Evolutionary conservation across 2,329 filamentous ascomycete species (phyloP), one percentile per base, ranked within the genome.

Genomic region (Xylariaceae sp.): DNA sequence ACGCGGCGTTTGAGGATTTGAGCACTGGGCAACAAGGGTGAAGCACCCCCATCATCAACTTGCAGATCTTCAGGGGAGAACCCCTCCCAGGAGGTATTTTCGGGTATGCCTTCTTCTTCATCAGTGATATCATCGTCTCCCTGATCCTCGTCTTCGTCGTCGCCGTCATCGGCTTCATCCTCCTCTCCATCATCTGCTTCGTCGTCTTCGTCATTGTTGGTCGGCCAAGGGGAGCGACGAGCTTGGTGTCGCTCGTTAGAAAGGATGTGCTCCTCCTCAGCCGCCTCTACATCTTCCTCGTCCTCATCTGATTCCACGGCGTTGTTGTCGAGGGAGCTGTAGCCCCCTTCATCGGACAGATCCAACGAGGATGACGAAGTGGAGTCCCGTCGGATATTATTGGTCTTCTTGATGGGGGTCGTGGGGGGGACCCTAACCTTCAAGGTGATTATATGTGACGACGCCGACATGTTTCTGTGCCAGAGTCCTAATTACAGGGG

Each of bases 261-360:
- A 50, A 88, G 74, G 54, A 91, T 89, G 59, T 85, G 81, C 67
- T 83, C 78, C 73, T 90, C 88, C 78, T 94, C 89, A 74, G 83
- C 78, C 75, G 84, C 81, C 63, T 87, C 80, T 48, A 92, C 82
- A 75, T 88, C 82, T 57, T 87, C 82, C 67, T 92, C 86, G 66
- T 92, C 88, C 56, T 89, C 80, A 47, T 80, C 88, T 11, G 82
- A 85, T 60, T 91, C 88, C 4, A 27, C 22, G 58, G 81, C 88
- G 53, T 95, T 86, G 44, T 90, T 82, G 64, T 92, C 87, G 52
- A 95, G 85, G 35, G 77, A 86, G 1, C 83, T 87, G 67, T 90
- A 90, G 48, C 82, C 85, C 46, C 78, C 82, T 44, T 78, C 78
- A 61, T 90, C 87, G 52, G 81, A 86, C 6, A 83, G 71, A 60